Evolutionary conservation across 2,329 filamentous ascomycete genomes (phyloP), one percentile per base, ranked within the genome.

Genomic region (Botryotinia convoluta): DNA sequence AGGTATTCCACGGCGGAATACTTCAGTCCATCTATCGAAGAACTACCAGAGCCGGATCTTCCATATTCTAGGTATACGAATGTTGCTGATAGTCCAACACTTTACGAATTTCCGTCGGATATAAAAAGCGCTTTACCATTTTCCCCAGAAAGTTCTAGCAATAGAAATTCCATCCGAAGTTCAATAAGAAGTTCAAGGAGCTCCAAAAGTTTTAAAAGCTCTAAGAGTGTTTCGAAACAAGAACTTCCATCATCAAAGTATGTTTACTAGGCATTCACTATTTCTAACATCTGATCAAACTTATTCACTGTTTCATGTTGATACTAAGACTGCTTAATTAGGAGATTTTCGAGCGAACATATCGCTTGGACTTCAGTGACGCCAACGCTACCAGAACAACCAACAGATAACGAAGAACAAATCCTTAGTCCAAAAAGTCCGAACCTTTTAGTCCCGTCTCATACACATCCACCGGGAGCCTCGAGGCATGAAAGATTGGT

Each of bases 71-170:
- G 88, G 74, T 85, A 86, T 45, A 86, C 82, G 77, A 87, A 87
- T 22, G 80, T 89, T 72, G 71, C 37, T 6, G 88, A 90, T 80
- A 90, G 88, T 79, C 88, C 88, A 74, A 90, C 87, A 45, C 82
- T 90, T 67, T 90, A 90, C 85, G 87, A 89, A 78, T 89, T 88
- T 77, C 85, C 86, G 69, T 74, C 76, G 7, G 76, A 59, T 54
- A 26, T 59, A 57, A 62, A 61, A 22, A 71, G n/a, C 37, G 26
- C 72, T 14, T 37, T 67, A 29, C 37, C 71, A 42, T 72, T 72
- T 39, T 61, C 71, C 42, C 71, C 71, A 45, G 63, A 72, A 35
- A 42, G 44, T 64, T 71, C 69, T 10, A 71, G 60, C 32, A 72
- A 26, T 32, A 39, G 45, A 51, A 71, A 59, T 57, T 65, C 69